Base-by-base conservation (phyloP, 306 rosid species). In the Acmispon strigosus region DNA sequence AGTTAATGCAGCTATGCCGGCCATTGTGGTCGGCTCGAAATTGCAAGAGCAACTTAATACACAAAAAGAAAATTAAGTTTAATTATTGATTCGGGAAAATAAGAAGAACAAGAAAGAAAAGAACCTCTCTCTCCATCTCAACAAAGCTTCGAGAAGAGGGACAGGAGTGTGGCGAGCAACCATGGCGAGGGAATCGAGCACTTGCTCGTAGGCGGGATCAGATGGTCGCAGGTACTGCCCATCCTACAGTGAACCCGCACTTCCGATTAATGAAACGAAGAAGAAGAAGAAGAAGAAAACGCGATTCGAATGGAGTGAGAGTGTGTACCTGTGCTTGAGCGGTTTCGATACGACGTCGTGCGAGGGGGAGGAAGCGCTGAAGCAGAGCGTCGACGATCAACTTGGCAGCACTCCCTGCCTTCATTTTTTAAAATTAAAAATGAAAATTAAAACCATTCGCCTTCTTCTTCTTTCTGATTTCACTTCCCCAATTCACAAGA, bases 151-250 rank as follows among this genome's bases (percentile, higher is more conserved):
- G 54, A 95, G 76, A 66, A 95, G 95, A 42, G 99, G 99, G n/a
- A 91, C 92, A 14, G 99, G 99, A 0, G 99, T 95, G 81, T 95
- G 99, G 9, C 96, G 87, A 2, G 99, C 96, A 83, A 95, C 89
- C 99, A 95, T 95, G 39, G 97, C 99, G 17, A 95, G 85, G 6
- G 99, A 95, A 85, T 95, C 99, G 58, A 95, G 81, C 8, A 95
- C 97, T 86, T 95, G 99, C 84, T 95, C 99, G 54, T 95, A 95
- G 11, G 97, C 99, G 17, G 97, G 99, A 63, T 95, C 99, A 12
- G 99, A 95, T 37, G 99, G 96, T 66, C 97, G 97, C 60, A 95
- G 96, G 75, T 91, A 89, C 51, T 91, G 99, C 49, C 97, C 99
- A 91, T 95, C 99, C 82, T 77, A 77, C 29, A 32, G 68, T 62